phyloP scores from a whole-genome alignment of 2,329 filamentous ascomycete genomes.

The Aspergillus clavatus region DNA sequence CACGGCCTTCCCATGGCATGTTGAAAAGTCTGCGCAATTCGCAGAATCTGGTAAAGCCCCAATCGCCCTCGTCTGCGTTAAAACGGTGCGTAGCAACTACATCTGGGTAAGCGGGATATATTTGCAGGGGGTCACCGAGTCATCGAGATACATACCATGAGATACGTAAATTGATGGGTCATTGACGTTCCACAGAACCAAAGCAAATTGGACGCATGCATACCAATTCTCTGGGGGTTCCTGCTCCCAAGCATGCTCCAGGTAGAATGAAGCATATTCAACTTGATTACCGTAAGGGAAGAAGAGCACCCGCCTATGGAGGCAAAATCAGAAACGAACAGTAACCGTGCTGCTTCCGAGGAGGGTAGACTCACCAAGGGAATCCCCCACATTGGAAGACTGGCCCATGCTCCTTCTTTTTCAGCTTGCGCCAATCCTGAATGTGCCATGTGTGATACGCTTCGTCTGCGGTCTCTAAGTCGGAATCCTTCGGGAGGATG shows the following conservation, averaged over 20 bases:
- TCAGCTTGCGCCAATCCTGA: conserved; percentile 69
- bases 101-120: conserved; percentile 6
- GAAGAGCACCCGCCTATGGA: conserved; percentile 79
- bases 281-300: conserved; percentile 95
- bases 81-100: conserved; percentile 84
- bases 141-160: conserved; percentile 53
- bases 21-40: conserved; percentile 83
- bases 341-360: neutral
- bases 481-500: conserved; percentile 69
- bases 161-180: conserved; percentile 75
- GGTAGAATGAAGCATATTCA: conserved; percentile 88
- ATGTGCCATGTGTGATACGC: conserved; percentile 80
- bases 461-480: conserved; percentile 75
- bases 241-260: conserved; percentile 83
- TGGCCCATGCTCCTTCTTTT: conserved; percentile 81
- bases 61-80: conserved; percentile 92
- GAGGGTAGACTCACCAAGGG: conserved; percentile 65
- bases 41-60: conserved; percentile 96
- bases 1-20: conserved; percentile 64
- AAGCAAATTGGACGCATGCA: conserved; percentile 89
- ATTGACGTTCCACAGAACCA: conserved; percentile 91
- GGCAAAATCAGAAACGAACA: conserved; percentile 19
- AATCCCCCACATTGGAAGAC: conserved; percentile 78
- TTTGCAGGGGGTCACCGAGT: conserved; percentile 1
- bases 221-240: conserved; percentile 88